These are phyloP conservation scores for Chalciporus piperatus DNA, from an alignment of 768 basidiomycete species.

Conservation along the genomic window DNA sequence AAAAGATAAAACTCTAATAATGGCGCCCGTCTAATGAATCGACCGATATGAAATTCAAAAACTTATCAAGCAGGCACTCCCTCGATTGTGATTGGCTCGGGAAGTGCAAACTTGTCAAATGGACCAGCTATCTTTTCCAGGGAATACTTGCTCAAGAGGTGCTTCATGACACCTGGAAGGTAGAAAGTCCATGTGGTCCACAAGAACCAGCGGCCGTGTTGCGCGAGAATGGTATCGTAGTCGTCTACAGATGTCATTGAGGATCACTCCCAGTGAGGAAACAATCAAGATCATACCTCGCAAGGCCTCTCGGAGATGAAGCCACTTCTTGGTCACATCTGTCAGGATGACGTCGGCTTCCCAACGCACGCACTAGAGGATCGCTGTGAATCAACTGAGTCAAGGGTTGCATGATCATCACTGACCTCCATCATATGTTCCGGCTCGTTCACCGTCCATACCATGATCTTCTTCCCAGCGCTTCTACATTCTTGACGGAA, in stretches of 20 bases:
- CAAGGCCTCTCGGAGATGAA: constrained; percentile 59
- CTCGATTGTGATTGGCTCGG: constrained; percentile 24
- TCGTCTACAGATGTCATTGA: constrained; percentile 42
- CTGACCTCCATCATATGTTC: constrained; percentile 87
- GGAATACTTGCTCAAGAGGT: constrained; percentile 27
- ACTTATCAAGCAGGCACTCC: constrained; percentile 13
- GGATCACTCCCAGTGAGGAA: not conserved
- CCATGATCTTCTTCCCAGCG: constrained; percentile 81
- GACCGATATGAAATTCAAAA: not conserved
- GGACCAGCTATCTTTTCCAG: constrained; percentile 56
- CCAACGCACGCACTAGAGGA: constrained; percentile 69
- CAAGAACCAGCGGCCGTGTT: constrained; percentile 66
- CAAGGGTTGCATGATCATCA: constrained; percentile 1
- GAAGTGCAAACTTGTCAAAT: constrained; percentile 38
- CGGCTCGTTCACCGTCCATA: constrained; percentile 94
- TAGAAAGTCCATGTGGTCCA: constrained; percentile 68
- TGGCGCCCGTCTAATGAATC: not conserved
- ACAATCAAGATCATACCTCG: constrained; percentile 39
- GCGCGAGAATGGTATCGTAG: constrained; percentile 61
- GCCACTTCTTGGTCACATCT: constrained; percentile 67
- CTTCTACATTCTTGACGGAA: constrained; percentile 79
- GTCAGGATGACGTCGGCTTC: constrained; percentile 76
- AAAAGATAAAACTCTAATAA: constrained; percentile 4
- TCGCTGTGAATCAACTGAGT: constrained; percentile 1
- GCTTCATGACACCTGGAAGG: constrained; percentile 38